Evolutionary conservation across 306 rosid genomes (phyloP), one percentile per base, ranked within the genome.

Genomic region (Lathyrus oleraceus): DNA sequence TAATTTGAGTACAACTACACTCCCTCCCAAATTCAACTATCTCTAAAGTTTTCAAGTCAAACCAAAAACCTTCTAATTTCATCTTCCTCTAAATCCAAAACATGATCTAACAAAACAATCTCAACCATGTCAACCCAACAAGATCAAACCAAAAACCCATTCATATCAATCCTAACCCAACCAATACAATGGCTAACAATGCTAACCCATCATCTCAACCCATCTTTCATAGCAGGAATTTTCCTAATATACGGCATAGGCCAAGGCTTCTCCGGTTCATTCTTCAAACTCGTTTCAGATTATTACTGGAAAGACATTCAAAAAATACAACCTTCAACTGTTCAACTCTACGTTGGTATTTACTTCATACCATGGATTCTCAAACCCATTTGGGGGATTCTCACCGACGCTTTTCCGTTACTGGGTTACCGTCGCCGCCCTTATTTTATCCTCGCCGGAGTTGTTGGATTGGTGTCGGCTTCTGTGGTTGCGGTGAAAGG

Each of bases 241-340:
- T 58, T 87, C 61, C 57, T 87, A 3, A 63, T 86, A 7, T 79
- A 90, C 57, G 95, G 95, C 1, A 27, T 90, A 23, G 82, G 87
- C 14, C 91, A 87, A 23, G 96, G 96, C 21, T 86, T 90, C 76
- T 75, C 88, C 0, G 81, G 84, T 2, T 81, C 95, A 1, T 74
- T 81, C 56, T 87, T 90, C 87, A 84, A 27, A 45, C 86, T 90
- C 0, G 90, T 78, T 7, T 12, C 86, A 0, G 96, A 90, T 15
- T 90, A 83, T 59, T 90, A 87, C 67, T 90, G 96, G 96, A 90
- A 90, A 73, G 96, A 90, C 74, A 82, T 90, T 2, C 89, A 86
- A 63, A 81, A 78, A 28, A 44, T 88, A 0, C 89, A 86, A 38
- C 96, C 96, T 11, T 87, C 91, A 0, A 52, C 74, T 0, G 91